Conservation (phyloP, 805 yeast species). For the Metschnikowia chrysomelidarum region DNA sequence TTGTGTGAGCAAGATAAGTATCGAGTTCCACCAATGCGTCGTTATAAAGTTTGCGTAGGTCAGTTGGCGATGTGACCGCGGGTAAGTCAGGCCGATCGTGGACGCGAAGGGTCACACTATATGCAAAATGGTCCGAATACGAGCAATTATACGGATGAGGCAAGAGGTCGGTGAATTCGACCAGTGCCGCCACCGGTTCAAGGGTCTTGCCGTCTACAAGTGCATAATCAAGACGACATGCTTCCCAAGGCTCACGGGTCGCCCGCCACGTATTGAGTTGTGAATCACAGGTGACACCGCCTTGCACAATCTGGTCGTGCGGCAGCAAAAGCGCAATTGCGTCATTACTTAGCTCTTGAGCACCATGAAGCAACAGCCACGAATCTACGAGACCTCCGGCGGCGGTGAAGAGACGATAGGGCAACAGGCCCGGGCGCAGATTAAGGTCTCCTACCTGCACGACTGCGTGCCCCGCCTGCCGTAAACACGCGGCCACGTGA, state of each 20-base stretch:
- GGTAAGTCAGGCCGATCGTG: conserved; percentile 5
- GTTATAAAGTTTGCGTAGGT: conserved; percentile 35
- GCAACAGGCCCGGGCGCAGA: conserved; percentile 82
- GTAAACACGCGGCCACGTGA: conserved; percentile 56
- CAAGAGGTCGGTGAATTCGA: conserved; percentile 67
- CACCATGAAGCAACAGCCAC: conserved; percentile 71
- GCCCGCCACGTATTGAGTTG: conserved; percentile 83
- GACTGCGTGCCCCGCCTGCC: conserved; percentile 76
- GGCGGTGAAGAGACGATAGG: conserved; percentile 66
- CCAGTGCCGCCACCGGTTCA: conserved; percentile 59
- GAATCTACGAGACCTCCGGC: conserved; percentile 74
- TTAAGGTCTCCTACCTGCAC: conserved; percentile 92
- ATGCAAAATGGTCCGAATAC: conserved; percentile 92
- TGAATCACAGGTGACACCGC: conserved; percentile 91
- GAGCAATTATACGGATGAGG: conserved; percentile 57
- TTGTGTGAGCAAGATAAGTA: conserved; percentile 40
- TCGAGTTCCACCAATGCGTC: conserved; percentile 14
- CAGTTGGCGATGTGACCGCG: conserved; percentile 11
- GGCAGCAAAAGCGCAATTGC: conserved; percentile 31
- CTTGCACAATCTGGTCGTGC: conserved; percentile 57
- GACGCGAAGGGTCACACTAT: conserved; percentile 35
- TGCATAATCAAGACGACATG: conserved; percentile 89
- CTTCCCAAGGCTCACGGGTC: conserved; percentile 54
- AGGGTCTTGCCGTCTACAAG: conserved; percentile 61
- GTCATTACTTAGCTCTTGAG: conserved; percentile 15